phyloP scores from a whole-genome alignment of 2,329 filamentous ascomycete genomes.

The Trematosphaeria pertusa region DNA sequence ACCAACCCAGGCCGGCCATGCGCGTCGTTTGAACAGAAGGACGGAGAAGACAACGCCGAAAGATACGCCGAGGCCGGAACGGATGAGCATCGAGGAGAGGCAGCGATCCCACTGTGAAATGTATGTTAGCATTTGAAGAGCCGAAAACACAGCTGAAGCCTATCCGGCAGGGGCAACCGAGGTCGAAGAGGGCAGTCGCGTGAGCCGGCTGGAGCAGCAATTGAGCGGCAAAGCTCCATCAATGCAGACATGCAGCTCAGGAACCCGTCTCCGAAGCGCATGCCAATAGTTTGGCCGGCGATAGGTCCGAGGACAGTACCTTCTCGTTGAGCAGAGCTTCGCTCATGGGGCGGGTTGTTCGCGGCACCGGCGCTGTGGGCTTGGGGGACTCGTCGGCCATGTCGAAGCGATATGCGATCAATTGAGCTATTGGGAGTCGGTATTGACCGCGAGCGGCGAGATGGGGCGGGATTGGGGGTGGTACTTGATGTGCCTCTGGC shows the following conservation, averaged over 20 bases:
- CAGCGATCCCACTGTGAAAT: slow-evolving; percentile 91
- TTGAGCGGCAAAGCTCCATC: no score
- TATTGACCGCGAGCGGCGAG: slow-evolving; percentile 14
- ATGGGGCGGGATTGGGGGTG: slow-evolving; percentile 19
- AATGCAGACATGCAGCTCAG: no score
- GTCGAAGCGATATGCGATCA: slow-evolving; percentile 38
- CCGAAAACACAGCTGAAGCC: background rate
- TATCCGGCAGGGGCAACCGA: background rate
- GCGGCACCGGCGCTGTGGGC: slow-evolving; percentile 69
- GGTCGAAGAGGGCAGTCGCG: no score
- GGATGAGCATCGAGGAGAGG: slow-evolving; percentile 95
- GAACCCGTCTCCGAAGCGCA: no score
- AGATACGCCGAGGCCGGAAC: slow-evolving; percentile 91
- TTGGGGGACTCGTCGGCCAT: slow-evolving; percentile 66
- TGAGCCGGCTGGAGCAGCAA: no score
- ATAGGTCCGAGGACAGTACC: no score
- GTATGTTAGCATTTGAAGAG: slow-evolving; percentile 25
- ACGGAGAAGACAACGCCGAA: slow-evolving; percentile 99
- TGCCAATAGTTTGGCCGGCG: no score
- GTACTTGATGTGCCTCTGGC: slow-evolving; percentile 31
- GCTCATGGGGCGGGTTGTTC: slow-evolving; percentile 82
- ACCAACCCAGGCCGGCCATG: slow-evolving; percentile 96
- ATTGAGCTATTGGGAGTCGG: slow-evolving; percentile 34
- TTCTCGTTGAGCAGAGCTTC: slow-evolving; percentile 99
- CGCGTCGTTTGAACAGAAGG: slow-evolving; percentile 95